phyloP scores from a whole-genome alignment of 805 yeast species.

The Yamadazyma laniorum region DNA sequence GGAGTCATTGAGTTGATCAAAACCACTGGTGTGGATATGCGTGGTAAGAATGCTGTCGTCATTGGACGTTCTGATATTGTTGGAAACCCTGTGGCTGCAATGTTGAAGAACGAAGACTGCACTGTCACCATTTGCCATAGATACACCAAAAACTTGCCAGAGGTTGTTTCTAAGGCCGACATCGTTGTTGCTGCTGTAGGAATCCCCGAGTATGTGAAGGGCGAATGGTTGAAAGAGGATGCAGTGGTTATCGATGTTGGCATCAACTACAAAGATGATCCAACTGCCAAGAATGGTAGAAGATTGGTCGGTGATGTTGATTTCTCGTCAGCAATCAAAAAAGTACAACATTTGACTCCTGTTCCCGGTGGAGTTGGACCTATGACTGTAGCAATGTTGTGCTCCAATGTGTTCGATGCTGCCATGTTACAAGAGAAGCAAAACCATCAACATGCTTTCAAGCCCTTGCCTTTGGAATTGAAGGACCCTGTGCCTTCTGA shows the following conservation, averaged over 20 bases:
- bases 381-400: conserved; percentile 96
- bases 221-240: conserved; percentile 83
- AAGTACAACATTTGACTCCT: conserved; percentile 79
- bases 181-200: conserved; percentile 93
- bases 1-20: conserved; percentile 83
- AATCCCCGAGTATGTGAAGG: conserved; percentile 76
- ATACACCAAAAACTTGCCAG: conserved; percentile 59
- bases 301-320: conserved; percentile 96
- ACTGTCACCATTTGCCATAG: conserved; percentile 91
- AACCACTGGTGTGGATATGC: conserved; percentile 59
- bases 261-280: conserved; percentile 81
- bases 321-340: conserved; percentile 59
- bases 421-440: conserved; percentile 58
- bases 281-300: conserved; percentile 70
- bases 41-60: conserved; percentile 87
- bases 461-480: conserved; percentile 54
- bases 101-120: conserved; percentile 74
- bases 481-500: conserved; percentile 82
- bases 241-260: conserved; percentile 93
- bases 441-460: conserved; percentile 35
- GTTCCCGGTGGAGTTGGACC: conserved; percentile 99
- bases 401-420: conserved; percentile 77
- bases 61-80: conserved; percentile 95
- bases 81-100: conserved; percentile 87
- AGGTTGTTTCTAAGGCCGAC: conserved; percentile 66